Percentiles rank a stretch among this genome's conserved stretches.
Evolutionary conservation across 2,329 filamentous ascomycete genomes (phyloP).

Genomic region (Lecanicillium sp.): DNA sequence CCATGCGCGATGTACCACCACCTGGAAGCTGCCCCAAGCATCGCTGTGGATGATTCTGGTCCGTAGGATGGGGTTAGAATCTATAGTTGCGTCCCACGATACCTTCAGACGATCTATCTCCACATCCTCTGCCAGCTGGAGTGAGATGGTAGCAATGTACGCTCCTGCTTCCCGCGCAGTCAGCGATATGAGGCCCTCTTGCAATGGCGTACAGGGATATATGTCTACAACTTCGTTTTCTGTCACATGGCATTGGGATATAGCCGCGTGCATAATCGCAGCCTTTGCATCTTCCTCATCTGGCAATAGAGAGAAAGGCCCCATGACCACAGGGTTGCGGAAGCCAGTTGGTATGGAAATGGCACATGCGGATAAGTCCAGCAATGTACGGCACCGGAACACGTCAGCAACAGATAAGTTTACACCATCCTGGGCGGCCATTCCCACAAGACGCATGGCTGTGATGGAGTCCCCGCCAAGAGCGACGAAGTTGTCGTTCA

Average conservation of each 20-base stretch:
- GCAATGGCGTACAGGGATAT: constrained; percentile 29
- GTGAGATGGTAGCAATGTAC: constrained; percentile 18
- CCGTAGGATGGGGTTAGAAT: constrained; percentile 22
- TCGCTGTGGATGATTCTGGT: constrained; percentile 21
- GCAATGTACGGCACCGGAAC: too few relatives aligned
- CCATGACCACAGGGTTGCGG: too few relatives aligned
- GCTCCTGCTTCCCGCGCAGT: constrained; percentile 10
- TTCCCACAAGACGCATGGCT: constrained; percentile 27
- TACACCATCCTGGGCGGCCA: too few relatives aligned
- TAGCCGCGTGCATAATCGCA: too few relatives aligned
- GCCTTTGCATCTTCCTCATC: too few relatives aligned
- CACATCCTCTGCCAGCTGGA: too few relatives aligned
- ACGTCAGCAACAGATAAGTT: too few relatives aligned
- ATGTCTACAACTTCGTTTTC: constrained; percentile 23
- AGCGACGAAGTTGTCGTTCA: constrained; percentile 22
- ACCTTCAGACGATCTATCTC: too few relatives aligned
- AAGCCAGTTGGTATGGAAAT: too few relatives aligned
- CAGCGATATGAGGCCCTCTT: constrained; percentile 22
- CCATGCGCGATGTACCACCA: background rate
- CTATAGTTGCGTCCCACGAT: constrained; percentile 20
- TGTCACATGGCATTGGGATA: too few relatives aligned
- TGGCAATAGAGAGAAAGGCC: too few relatives aligned
- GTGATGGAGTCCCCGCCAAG: constrained; percentile 30
- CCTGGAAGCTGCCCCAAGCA: background rate
- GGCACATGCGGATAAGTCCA: too few relatives aligned